These are phyloP conservation scores for Hypocreales sp. DNA, from an alignment of 2,329 filamentous ascomycete species.

Conservation along the genomic window DNA sequence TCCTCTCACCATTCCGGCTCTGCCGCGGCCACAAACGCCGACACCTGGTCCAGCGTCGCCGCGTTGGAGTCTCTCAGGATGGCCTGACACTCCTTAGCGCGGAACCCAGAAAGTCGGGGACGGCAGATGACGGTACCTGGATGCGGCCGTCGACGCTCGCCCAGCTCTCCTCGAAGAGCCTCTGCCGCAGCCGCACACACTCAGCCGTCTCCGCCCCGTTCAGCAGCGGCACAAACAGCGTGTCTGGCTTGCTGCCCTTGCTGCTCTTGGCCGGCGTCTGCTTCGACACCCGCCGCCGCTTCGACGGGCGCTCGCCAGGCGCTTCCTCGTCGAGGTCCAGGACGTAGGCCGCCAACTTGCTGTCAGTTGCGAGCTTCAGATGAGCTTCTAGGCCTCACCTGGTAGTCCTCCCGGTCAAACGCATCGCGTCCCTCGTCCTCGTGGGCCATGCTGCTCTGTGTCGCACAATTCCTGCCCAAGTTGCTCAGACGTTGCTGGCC, in stretches of 20 bases:
- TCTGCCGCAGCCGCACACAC: conserved; percentile 36
- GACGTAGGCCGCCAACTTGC: conserved; percentile 5
- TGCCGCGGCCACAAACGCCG: conserved; percentile 34
- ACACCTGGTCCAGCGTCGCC: conserved; percentile 42
- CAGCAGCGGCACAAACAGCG: conserved; percentile 35
- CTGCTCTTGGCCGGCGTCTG: conserved; percentile 10
- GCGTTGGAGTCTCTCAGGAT: conserved; percentile 46
- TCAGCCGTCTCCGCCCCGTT: conserved; percentile 34
- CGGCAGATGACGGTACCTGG: conserved; percentile 19
- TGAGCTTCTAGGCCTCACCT: conserved; percentile 14
- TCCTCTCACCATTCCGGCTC: conserved; percentile 13
- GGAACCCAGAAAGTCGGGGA: background rate
- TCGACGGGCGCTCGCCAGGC: conserved; percentile 28
- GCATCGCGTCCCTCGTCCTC: conserved; percentile 5
- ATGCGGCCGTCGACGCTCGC: conserved; percentile 45
- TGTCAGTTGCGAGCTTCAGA: background rate
- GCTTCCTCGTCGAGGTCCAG: conserved; percentile 27
- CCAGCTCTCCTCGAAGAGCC: conserved; percentile 51
- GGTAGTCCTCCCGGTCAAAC: conserved; percentile 27
- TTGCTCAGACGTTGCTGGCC: too few species aligned
- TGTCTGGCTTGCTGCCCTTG: conserved; percentile 3
- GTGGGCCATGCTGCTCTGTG: conserved; percentile 10
- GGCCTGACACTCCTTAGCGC: conserved; percentile 16
- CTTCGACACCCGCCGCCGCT: conserved; percentile 39
- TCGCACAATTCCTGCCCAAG: too few species aligned